Evolutionary conservation across 2,329 filamentous ascomycete species (phyloP), one percentile per base, ranked within the genome.

Genomic region (Myriangium duriaei): DNA sequence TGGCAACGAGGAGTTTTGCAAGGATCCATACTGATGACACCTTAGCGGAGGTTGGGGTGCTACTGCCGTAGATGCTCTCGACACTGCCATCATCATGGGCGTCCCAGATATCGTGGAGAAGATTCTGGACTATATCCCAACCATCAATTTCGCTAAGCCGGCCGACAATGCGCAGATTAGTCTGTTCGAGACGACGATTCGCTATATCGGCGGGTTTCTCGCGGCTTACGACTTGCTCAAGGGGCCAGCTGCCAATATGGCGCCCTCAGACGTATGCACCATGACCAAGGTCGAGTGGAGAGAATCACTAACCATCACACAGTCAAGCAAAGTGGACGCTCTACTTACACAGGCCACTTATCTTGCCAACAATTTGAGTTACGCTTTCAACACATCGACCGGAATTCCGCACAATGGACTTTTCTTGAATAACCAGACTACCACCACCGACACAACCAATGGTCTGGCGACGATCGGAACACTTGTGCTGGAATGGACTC

Each of bases 111-210:
- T 82, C 15, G 76, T 91, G 11, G 63, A 76, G 30, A 65, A 76
- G 37, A 86, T 92, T 45, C 58, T 93, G 13, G 65, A 79, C 4
- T 78, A 77, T 52, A 71, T 93, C 32, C 69, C 74, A 0, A 71
- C 60, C 0, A 79, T 92, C 50, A 66, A 92, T 57, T 93, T 83
- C 52, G 69, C 69, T 30, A 62, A 66, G 9, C 81, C 47, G 28
- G 40, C 48, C 32, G 51, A 65, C 2, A 58, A 65, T 1, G 59
- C 65, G 7, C 16, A 29, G 6, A 75, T 93, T 34, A 88, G 80
- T 26, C 60, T 94, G 5, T 94, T 94, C 51, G 86, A 94, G 60
- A 92, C 84, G 0, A 94, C 83, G 0, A 93, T 94, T 51, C 77
- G 86, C 17, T 93, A 93, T 51, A 62, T 94, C 1, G 86, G 74